phyloP scores from a whole-genome alignment of 148 eudicot species.

The Amaranthus hypochondriacus region DNA sequence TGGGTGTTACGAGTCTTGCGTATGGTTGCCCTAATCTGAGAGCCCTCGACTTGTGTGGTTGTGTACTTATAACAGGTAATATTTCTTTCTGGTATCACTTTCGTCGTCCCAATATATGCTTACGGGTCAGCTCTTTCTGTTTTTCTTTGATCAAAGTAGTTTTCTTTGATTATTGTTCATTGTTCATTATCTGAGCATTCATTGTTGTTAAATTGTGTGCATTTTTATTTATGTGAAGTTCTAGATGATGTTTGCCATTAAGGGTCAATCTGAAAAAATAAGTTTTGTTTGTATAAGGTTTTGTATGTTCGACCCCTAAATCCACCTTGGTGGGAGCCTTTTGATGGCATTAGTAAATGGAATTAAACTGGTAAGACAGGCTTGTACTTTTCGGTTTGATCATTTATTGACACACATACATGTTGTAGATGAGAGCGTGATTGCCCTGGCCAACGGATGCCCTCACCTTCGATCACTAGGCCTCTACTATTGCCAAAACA shows the following conservation, averaged over 20 bases:
- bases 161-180: too few species aligned
- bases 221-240: too few species aligned
- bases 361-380: too few species aligned
- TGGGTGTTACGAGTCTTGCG: constrained; percentile 81
- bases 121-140: background rate
- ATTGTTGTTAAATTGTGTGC: too few species aligned
- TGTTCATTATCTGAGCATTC: too few species aligned
- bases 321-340: too few species aligned
- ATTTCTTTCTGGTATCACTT: background rate
- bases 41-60: constrained; percentile 91
- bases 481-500: constrained; percentile 87
- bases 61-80: constrained; percentile 91
- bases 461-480: constrained; percentile 70
- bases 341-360: too few species aligned
- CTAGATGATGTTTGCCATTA: too few species aligned
- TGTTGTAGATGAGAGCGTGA: constrained; percentile 76
- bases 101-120: background rate
- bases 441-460: constrained; percentile 87
- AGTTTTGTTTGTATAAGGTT: too few species aligned
- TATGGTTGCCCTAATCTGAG: constrained; percentile 83
- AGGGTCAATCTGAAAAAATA: too few species aligned
- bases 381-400: too few species aligned
- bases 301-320: too few species aligned
- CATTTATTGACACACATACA: background rate
- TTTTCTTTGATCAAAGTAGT: background rate